Conservation (phyloP, 2,329 filamentous ascomycete species). For the Colletotrichum sp. region DNA sequence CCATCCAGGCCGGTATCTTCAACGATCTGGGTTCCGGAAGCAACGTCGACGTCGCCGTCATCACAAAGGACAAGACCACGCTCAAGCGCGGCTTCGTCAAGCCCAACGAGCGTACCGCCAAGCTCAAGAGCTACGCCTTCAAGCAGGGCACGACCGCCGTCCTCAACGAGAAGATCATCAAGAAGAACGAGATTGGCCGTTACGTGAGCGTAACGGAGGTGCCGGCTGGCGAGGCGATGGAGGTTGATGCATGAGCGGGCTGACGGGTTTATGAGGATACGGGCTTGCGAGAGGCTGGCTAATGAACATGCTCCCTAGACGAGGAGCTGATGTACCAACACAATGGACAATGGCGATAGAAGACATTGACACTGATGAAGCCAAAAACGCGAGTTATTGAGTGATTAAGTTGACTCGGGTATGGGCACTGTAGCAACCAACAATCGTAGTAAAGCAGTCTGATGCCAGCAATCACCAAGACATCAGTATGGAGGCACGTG, state of each 20-base stretch:
- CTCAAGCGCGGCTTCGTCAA: slow-evolving; percentile 91
- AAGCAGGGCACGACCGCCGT: slow-evolving; percentile 91
- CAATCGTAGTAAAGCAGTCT: background rate
- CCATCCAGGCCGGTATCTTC: slow-evolving; percentile 96
- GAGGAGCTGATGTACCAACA: slow-evolving; percentile 23
- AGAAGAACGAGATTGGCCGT: slow-evolving; percentile 90
- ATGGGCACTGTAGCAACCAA: background rate
- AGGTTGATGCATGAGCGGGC: slow-evolving; percentile 64
- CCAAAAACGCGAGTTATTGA: background rate
- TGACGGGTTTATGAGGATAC: background rate
- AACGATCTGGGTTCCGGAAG: slow-evolving; percentile 97
- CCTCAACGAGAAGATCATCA: slow-evolving; percentile 95
- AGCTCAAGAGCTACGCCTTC: slow-evolving; percentile 94
- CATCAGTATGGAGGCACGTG: background rate
- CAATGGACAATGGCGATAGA: slow-evolving; percentile 22
- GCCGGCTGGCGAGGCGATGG: slow-evolving; percentile 73
- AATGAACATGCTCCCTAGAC: slow-evolving; percentile 1
- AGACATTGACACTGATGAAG: slow-evolving; percentile 1
- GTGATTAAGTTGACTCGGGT: background rate
- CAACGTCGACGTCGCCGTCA: slow-evolving; percentile 96
- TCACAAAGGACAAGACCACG: slow-evolving; percentile 93
- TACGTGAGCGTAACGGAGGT: slow-evolving; percentile 93
- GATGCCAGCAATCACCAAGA: background rate
- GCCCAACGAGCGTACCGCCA: slow-evolving; percentile 89
- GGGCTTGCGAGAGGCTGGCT: background rate